Evolutionary conservation across 2,329 filamentous ascomycete species (phyloP), one percentile per base, ranked within the genome.

Genomic region (Colletotrichum orbiculare): DNA sequence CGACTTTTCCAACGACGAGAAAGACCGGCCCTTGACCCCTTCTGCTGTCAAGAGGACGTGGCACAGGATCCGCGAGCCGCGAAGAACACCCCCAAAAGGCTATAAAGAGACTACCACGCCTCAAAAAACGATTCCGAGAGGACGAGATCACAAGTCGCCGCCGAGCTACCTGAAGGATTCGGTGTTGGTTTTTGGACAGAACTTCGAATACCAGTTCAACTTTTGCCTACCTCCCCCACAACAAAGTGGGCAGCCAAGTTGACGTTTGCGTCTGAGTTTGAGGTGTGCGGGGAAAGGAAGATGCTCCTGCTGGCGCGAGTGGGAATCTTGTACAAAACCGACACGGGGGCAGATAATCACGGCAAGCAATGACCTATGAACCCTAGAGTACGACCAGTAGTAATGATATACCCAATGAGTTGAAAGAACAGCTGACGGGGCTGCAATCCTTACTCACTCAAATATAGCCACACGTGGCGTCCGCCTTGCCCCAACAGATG

Each of bases 1-100:
- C 65, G 77, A 82, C 67, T 82, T 50, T 10, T 12, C 56, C 2
- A 38, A 25, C 4, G 39, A 47, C 12, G 42, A 46, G 2, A 46
- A 17, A 25, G 25, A 25, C 2, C 25, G 25, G 25, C 25, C 25
- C 3, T 25, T 25, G 25, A 25, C 25, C 3, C 25, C 25, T 5
- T 25, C 25, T 25, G 25, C 25, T 25, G 25, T 25, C 25, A 25
- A 34, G 38, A 62, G 38, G 25, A 67, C 66, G 47, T 55, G 37
- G 13, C 37, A 33, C 47, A 47, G 63, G 38, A 15, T 34, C 13
- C 45, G 4, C 25, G 4, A 25, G 25, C 25, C 25, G 3, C 25
- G 25, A 25, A 25, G 25, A 25, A 25, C 25, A 25, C 25, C 25
- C 25, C 25, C 25, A 25, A 25, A 25, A 25, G 25, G 25, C 25